Evolutionary conservation across 139 green algal genomes (phyloP).

Genomic region (Pseudopediastrum boryanum): DNA sequence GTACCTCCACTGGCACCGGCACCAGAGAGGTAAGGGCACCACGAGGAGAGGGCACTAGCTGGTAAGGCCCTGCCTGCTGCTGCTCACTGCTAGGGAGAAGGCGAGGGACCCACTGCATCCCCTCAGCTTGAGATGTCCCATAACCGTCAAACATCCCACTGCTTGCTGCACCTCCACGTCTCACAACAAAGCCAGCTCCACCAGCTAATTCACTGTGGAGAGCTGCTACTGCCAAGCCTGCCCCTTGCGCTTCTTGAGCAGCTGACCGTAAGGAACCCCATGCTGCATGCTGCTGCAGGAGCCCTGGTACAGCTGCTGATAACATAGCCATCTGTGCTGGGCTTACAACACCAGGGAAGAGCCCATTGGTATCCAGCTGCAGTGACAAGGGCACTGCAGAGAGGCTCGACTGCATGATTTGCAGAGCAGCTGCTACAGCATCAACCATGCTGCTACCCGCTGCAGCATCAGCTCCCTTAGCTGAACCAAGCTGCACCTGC

Average conservation of each 20-base stretch:
- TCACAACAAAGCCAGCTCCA: neutral
- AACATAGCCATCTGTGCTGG: too few species aligned
- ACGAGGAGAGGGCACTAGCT: constrained; percentile 51
- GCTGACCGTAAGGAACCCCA: constrained; percentile 27
- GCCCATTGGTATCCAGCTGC: too few species aligned
- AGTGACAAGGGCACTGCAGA: too few species aligned
- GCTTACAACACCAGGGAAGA: too few species aligned
- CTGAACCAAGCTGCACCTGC: too few species aligned
- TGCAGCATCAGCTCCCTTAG: too few species aligned
- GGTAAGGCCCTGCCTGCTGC: constrained; percentile 7
- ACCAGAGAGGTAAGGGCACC: constrained; percentile 58
- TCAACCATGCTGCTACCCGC: too few species aligned
- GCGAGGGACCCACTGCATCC: constrained; percentile 8
- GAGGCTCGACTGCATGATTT: too few species aligned
- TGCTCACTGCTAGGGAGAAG: constrained; percentile 29
- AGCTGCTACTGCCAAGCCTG: neutral
- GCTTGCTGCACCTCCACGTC: neutral
- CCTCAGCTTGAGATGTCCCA: too few species aligned
- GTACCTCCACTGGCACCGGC: constrained; percentile 15
- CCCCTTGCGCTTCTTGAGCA: constrained; percentile 29
- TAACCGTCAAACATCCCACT: constrained; percentile 39
- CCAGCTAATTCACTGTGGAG: neutral
- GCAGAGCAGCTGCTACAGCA: too few species aligned
- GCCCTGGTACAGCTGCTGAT: too few species aligned
- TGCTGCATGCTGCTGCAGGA: neutral